phyloP scores from a whole-genome alignment of 2,329 filamentous ascomycete genomes.

The Colletotrichum phormii region DNA sequence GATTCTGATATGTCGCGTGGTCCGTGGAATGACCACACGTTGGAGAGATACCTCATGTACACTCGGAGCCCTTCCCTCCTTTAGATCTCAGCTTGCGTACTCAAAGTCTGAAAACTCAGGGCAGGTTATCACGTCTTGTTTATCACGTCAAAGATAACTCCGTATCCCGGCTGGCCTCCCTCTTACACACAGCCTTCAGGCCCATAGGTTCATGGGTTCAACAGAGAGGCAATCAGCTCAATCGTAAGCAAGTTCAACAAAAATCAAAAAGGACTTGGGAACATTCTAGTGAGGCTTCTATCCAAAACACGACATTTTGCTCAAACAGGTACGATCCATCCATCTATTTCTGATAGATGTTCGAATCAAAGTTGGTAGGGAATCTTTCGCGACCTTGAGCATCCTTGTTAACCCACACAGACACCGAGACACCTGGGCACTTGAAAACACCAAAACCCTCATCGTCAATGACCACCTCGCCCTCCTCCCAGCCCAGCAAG shows the following conservation, averaged over 20 bases:
- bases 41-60: not conserved
- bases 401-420: conserved; percentile 68
- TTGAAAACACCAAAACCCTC: conserved; percentile 70
- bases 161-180: no score
- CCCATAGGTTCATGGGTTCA: no score
- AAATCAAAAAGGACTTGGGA: no score
- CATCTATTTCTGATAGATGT: conserved; percentile 39
- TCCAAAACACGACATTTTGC: no score
- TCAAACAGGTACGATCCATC: no score
- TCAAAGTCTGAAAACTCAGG: no score
- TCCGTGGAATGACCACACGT: not conserved
- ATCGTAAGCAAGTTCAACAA: no score
- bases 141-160: no score
- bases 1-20: not conserved
- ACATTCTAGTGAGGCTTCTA: no score
- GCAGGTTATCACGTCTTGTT: no score
- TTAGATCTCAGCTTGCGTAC: not conserved
- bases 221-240: no score
- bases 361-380: conserved; percentile 37
- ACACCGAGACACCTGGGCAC: conserved; percentile 63
- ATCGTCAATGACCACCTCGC: conserved; percentile 68
- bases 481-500: conserved; percentile 65
- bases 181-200: no score
- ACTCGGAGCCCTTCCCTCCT: not conserved
- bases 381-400: conserved; percentile 61